Evolutionary conservation across 192 early-diverging fungal species (phyloP), one percentile per base, ranked within the genome.

Genomic region (Phlyctochytrium arcticum): DNA sequence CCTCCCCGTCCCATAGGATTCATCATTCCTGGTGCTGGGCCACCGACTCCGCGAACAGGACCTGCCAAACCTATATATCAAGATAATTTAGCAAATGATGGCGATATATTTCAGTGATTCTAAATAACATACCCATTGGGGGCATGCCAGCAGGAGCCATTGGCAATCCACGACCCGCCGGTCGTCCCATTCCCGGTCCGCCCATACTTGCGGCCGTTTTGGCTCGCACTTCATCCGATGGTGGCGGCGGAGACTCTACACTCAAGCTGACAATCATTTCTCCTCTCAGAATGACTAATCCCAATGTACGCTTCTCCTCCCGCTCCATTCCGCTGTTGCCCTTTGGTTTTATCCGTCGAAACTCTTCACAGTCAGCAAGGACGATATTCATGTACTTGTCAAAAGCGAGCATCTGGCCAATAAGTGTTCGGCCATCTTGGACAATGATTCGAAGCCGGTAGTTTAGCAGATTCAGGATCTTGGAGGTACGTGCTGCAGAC

Each of bases 341-440:
- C 73, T 93, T 93, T n/a, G 83, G 67, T 62, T 92, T 96, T 57
- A 97, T 79, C 56, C 86, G 89, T 44, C 97, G 86, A 71, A 94
- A 95, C 72, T 99, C 97, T 73, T 99, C 91, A 79, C 92, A 94
- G 73, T 99, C 97, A 27, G 93, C 82, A 23, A 99, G 83, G 19
- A 99, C 97, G 50, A 99, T 80, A 68, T 99, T 99, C 97, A 99
- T 99, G 75, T 99, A 92, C 73, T 96, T 96, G 78, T 99, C 97
- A 65, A 99, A 99, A 19, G 97, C 97, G 36, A 99, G 81, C 95
- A 99, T 97, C 67, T 97, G 93, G 33, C 97, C 97, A 8, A 95
- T 87, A 63, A 99, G 74, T 5, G 89, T 89, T 49, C 97, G 87
- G 48, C 91, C 89, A 74, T 99, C 97, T 27, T 85, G 78, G 53